Conservation (phyloP, 768 basidiomycete species). For the Stropharia rugosoannulata region DNA sequence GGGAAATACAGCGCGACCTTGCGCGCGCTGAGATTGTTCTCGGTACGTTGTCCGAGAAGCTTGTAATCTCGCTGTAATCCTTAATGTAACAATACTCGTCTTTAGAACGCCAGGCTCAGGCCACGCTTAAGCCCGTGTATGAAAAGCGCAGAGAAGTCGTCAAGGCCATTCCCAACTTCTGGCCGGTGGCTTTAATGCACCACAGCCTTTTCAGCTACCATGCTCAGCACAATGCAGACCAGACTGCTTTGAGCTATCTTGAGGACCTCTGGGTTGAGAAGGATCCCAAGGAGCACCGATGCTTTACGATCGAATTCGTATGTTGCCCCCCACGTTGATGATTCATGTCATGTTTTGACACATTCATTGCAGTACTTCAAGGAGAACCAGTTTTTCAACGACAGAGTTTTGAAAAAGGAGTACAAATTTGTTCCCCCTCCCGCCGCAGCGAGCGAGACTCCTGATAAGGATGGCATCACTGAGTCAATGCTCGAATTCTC, state of each 20-base stretch:
- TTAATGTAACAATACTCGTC: neutral
- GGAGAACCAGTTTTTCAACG: conserved; percentile 81
- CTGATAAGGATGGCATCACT: conserved; percentile 76
- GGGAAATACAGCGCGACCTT: conserved; percentile 64
- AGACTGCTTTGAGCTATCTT: conserved; percentile 78
- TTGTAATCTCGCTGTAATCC: neutral
- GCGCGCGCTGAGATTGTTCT: conserved; percentile 70
- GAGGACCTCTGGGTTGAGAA: conserved; percentile 85
- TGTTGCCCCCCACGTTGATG: conserved; percentile 29
- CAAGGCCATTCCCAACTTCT: conserved; percentile 74
- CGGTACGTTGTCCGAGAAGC: conserved; percentile 44
- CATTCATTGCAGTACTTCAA: conserved; percentile 64
- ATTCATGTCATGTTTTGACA: neutral
- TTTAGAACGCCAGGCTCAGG: conserved; percentile 64
- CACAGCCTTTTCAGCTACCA: conserved; percentile 60
- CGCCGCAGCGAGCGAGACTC: conserved; percentile 50
- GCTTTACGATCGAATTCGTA: conserved; percentile 88
- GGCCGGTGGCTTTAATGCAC: conserved; percentile 85
- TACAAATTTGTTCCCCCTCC: conserved; percentile 68
- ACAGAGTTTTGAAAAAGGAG: conserved; percentile 78
- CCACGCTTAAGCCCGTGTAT: conserved; percentile 59
- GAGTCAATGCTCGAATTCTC: conserved; percentile 77
- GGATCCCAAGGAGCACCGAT: conserved; percentile 71
- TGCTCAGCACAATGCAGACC: conserved; percentile 73
- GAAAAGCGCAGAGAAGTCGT: conserved; percentile 67